A percentile compares a stretch with the other conserved stretches of the same genome.
Evolutionary conservation across 768 basidiomycete genomes (phyloP).

Genomic region (Hemileccinum rubropunctum): DNA sequence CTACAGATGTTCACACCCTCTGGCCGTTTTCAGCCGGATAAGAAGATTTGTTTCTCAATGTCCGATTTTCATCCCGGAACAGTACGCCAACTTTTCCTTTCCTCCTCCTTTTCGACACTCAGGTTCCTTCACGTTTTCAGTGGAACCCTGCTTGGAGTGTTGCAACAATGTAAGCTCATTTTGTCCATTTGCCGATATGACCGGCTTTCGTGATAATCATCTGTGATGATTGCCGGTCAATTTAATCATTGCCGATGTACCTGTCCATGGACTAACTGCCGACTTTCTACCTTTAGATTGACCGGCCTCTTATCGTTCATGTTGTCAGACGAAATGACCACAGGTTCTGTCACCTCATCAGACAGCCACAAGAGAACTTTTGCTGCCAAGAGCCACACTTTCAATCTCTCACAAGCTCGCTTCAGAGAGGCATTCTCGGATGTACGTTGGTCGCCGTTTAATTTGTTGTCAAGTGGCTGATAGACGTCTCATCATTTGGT

Average conservation of each 20-base stretch:
- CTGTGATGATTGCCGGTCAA: constrained; percentile 12
- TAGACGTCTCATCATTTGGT: constrained; percentile 14
- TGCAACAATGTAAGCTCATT: constrained; percentile 75
- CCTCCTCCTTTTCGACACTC: background rate
- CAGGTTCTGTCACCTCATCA: constrained; percentile 82
- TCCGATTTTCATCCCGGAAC: constrained; percentile 91
- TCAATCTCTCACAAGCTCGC: constrained; percentile 76
- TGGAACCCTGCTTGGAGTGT: constrained; percentile 98
- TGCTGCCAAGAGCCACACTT: constrained; percentile 77
- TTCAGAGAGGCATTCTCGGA: constrained; percentile 90
- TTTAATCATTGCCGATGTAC: constrained; percentile 10
- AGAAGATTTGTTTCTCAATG: constrained; percentile 98
- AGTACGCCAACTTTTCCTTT: constrained; percentile 44
- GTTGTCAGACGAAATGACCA: constrained; percentile 96
- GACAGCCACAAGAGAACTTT: constrained; percentile 76
- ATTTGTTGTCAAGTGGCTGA: constrained; percentile 22
- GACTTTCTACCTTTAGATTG: constrained; percentile 48
- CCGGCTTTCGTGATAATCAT: constrained; percentile 11
- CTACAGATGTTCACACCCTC: constrained; percentile 86
- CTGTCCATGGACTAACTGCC: background rate
- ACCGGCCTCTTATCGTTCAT: constrained; percentile 94
- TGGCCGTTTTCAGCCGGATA: constrained; percentile 86
- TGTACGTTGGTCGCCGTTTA: constrained; percentile 45
- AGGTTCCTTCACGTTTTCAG: constrained; percentile 35
- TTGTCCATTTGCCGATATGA: constrained; percentile 1